phyloP scores from a whole-genome alignment of 176 grass and related monocot genomes.

The Tillandsia fasciculata region DNA sequence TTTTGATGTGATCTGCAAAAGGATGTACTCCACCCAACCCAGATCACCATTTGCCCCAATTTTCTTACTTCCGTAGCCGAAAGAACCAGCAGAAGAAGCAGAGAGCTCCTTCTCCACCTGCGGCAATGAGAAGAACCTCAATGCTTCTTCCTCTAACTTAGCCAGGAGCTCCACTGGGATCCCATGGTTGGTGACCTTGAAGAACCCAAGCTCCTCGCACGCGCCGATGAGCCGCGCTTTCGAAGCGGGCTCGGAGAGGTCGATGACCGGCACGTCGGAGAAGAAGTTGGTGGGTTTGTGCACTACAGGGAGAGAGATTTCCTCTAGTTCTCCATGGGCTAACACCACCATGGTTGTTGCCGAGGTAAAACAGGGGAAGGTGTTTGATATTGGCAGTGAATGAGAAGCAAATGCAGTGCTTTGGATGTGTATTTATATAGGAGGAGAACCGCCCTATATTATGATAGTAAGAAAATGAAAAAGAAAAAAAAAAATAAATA shows the following conservation, averaged over 20 bases:
- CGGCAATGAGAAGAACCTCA: constrained; percentile 48
- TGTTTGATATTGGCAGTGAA: not conserved
- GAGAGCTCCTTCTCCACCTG: constrained; percentile 46
- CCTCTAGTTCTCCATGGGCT: constrained; percentile 43
- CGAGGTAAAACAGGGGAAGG: not conserved
- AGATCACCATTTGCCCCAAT: constrained; percentile 69
- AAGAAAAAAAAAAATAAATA: not conserved
- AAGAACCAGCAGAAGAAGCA: constrained; percentile 8
- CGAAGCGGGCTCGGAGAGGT: constrained; percentile 37
- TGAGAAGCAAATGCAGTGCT: not conserved
- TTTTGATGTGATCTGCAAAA: constrained; percentile 37
- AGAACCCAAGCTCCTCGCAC: constrained; percentile 73
- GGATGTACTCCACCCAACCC: constrained; percentile 84
- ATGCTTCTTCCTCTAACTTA: constrained; percentile 38
- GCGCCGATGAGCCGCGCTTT: constrained; percentile 44
- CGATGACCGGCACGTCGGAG: constrained; percentile 33
- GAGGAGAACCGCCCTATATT: not conserved
- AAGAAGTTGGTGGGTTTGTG: constrained; percentile 20
- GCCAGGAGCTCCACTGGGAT: constrained; percentile 43
- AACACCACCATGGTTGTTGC: constrained; percentile 50
- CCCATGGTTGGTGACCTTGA: constrained; percentile 74
- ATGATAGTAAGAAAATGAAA: not conserved
- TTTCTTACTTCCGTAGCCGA: constrained; percentile 61
- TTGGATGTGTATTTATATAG: not conserved
- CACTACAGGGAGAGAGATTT: constrained; percentile 40